Base-by-base conservation (phyloP, 805 yeast species). In the Danielia reshetovae region DNA sequence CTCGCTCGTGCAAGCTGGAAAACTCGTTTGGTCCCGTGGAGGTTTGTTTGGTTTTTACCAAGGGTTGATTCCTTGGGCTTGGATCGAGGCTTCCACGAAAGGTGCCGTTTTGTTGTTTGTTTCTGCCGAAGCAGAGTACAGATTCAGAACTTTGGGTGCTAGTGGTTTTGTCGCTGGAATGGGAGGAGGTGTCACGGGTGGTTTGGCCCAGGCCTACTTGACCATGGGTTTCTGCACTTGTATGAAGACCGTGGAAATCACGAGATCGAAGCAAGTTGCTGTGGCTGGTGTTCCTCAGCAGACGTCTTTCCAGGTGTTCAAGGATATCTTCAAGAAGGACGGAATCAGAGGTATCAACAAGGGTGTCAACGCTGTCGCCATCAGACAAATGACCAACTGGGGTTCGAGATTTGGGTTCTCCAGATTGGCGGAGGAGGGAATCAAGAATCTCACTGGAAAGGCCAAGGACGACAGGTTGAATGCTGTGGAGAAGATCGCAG, bases 21-120 rank as follows among this genome's bases (percentile, higher is more conserved):
- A 72, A 39, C 71, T 78, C 26, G 89, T 93, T 42, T 87, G 95
- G 93, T 74, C 93, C 11, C 79, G 98, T 54, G 98, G 98, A 46
- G 98, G 98, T 34, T 52, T 82, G 12, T 57, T 76, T 18, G 98
- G 97, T 0, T 93, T 89, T 67, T 93, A 89, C 65, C 98, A 93
- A 62, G 98, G 98, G 21, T 72, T 93, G 57, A 89, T 90, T 46
- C 98, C 98, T 30, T 93, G 98, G 98, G 98, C 97, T 5, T 89
- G 97, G 97, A 85, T 93, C 49, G 98, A 90, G 64, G 98, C 96
- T 7, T 85, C 96, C n/a, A 93, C 98, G 24, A 93, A 93, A 62
- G 98, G 98, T 59, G 97, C 97, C 4, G 96, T 89, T 6, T 70
- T 93, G 37, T 71, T 93, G 48, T 93, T 93, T 52, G 96, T 88